These are phyloP conservation scores for Paraleonurus japonicus DNA, from an alignment of 257 asterid genomes.

Conservation along the genomic window DNA sequence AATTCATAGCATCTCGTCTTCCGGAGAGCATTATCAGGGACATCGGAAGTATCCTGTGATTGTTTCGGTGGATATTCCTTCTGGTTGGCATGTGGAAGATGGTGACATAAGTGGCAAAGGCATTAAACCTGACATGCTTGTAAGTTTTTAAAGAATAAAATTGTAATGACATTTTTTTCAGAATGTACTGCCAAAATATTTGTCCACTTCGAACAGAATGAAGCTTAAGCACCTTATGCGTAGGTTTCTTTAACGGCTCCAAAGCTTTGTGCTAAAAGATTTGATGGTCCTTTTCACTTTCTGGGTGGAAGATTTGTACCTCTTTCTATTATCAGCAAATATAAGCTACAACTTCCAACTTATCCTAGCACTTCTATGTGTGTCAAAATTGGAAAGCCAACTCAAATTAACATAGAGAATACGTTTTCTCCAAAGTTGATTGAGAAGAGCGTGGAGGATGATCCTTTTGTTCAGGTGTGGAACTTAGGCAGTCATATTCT, in stretches of 20 bases:
- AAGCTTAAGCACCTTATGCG: slow-evolving; percentile 7
- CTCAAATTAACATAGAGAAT: slow-evolving; percentile 24
- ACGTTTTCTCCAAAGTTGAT: slow-evolving; percentile 48
- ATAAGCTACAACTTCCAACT: slow-evolving; percentile 59
- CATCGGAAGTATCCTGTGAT: slow-evolving; percentile 45
- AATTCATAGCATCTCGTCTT: slow-evolving; percentile 45
- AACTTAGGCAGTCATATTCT: not conserved
- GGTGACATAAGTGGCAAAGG: slow-evolving; percentile 71
- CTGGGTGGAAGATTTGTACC: slow-evolving; percentile 85
- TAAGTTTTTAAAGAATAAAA: no score
- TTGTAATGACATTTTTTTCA: no score
- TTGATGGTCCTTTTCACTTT: slow-evolving; percentile 66
- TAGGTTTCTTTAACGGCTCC: slow-evolving; percentile 84
- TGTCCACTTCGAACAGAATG: not conserved
- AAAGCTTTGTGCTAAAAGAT: slow-evolving; percentile 66
- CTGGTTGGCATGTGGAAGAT: slow-evolving; percentile 92
- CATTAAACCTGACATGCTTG: slow-evolving; percentile 88
- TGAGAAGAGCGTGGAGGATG: slow-evolving; percentile 49
- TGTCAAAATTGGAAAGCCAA: slow-evolving; percentile 55
- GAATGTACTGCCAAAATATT: not conserved
- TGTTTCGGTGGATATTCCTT: slow-evolving; percentile 81
- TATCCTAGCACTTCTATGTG: slow-evolving; percentile 72
- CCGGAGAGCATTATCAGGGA: slow-evolving; percentile 31
- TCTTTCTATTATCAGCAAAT: slow-evolving; percentile 40
- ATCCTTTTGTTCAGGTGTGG: slow-evolving; percentile 78